Evolutionary conservation across 1,139 yeast species (phyloP).

Genomic region (Pichia sp.): DNA sequence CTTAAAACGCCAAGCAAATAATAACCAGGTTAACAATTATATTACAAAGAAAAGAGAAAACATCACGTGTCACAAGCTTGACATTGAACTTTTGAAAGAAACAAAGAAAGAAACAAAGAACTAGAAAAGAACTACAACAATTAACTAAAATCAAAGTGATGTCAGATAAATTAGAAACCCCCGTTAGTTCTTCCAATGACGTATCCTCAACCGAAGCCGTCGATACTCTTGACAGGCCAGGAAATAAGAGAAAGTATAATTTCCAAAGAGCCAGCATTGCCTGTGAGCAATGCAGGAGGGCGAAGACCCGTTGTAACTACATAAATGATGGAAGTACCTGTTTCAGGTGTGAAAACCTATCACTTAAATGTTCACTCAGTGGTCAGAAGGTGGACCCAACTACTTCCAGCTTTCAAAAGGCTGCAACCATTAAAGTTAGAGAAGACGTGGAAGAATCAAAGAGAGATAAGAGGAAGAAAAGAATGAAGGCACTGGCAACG

Average conservation of each 20-base stretch:
- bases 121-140: too few relatives aligned
- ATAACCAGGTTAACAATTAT: too few relatives aligned
- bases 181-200: too few relatives aligned
- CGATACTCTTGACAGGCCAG: neutral
- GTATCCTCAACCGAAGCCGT: neutral
- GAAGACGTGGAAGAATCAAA: slow-evolving; percentile 1
- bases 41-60: too few relatives aligned
- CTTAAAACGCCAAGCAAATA: too few relatives aligned
- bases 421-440: slow-evolving; percentile 8
- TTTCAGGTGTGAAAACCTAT: slow-evolving; percentile 22
- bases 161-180: too few relatives aligned
- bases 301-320: slow-evolving; percentile 23
- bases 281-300: slow-evolving; percentile 21
- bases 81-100: too few relatives aligned
- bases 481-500: neutral
- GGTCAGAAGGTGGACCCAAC: slow-evolving; percentile 6
- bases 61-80: too few relatives aligned
- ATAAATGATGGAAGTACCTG: slow-evolving; percentile 18
- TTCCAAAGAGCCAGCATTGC: slow-evolving; percentile 21
- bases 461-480: slow-evolving; percentile 1
- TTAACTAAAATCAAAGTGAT: too few relatives aligned
- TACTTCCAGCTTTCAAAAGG: slow-evolving; percentile 9
- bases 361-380: slow-evolving; percentile 17
- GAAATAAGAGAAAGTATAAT: slow-evolving; percentile 13
- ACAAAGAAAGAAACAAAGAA: too few relatives aligned